Base-by-base conservation (phyloP, 257 asterid species). In the Penstemon davidsonii region DNA sequence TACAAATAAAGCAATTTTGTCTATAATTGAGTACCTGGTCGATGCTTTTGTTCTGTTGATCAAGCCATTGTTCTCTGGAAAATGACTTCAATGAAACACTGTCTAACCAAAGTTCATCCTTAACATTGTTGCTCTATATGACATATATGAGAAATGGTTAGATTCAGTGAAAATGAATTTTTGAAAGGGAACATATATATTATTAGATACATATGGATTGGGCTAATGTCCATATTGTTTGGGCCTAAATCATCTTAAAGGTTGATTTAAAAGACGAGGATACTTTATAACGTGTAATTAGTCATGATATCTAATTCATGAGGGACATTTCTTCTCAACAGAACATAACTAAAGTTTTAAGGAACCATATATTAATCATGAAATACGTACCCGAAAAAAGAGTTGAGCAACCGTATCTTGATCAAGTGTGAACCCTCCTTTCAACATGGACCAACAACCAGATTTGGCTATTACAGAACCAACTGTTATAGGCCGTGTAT, bases 381-480 rank as follows among this genome's bases (percentile, higher is more conserved):
- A 25, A 25, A 25, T 25, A 25, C 33, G 33, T 71, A 83, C 91
- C 78, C 36, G 37, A 52, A 83, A 74, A 68, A 46, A 64, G n/a
- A 85, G 65, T 40, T 64, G 44, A 6, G 71, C 78, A 51, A 53
- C 44, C 25, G 33, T 53, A 61, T 76, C 63, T 15, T 63, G 45
- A 45, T 83, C 74, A 25, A 75, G 68, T 5, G 75, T 64, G 36
- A 85, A 75, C 37, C 91, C 91, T 63, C 91, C 91, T 75, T 85
- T 83, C 18, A 83, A 77, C 79, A 80, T 44, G 5, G 86, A 78
- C 91, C 91, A 83, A 49, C 91, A 85, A 3, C 83, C 88, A 56
- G 79, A 60, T 68, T 73, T 69, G 5, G 91, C 88, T 41, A 78
- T 51, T 3, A 80, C 88, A 10, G 88, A 80, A n/a, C 91, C 91